Conservation (phyloP, 352 stramenopile species). For the Pythium vanterpoolii region DNA sequence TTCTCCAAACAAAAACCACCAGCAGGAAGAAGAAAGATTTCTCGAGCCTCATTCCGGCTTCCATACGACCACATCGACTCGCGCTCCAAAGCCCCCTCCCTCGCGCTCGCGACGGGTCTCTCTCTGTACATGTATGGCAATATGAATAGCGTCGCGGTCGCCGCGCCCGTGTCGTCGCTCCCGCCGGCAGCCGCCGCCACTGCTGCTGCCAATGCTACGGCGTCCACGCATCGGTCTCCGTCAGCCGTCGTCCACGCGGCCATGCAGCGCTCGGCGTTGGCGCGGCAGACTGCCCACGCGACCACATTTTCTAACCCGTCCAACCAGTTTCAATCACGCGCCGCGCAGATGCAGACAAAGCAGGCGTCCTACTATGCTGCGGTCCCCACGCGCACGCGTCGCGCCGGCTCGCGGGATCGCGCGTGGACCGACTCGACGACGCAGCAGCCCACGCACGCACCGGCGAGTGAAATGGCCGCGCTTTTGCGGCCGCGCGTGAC, state of each 20-base stretch:
- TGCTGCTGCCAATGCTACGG: not conserved
- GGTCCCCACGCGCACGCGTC: slow-evolving; percentile 9
- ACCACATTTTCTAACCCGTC: not conserved
- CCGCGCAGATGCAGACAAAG: slow-evolving; percentile 2
- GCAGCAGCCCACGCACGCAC: not conserved
- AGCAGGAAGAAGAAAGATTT: slow-evolving; percentile 9
- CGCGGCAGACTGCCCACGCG: slow-evolving; percentile 2
- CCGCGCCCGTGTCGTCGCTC: not conserved
- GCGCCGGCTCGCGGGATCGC: slow-evolving; percentile 19
- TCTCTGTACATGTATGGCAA: slow-evolving; percentile 23
- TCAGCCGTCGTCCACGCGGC: slow-evolving; percentile 16
- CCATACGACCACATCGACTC: no score
- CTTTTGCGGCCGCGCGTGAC: slow-evolving; percentile 13
- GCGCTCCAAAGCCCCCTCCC: no score
- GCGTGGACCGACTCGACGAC: slow-evolving; percentile 15
- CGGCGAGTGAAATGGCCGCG: not conserved
- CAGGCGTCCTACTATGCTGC: slow-evolving; percentile 19
- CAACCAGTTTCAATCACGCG: slow-evolving; percentile 6
- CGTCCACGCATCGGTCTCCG: not conserved
- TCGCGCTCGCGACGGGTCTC: not conserved
- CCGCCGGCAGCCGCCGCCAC: not conserved
- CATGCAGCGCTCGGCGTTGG: slow-evolving; percentile 20
- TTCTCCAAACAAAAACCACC: not conserved
- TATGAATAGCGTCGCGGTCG: slow-evolving; percentile 26
- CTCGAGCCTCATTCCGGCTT: slow-evolving; percentile 1